A percentile compares a stretch with the other conserved stretches of the same genome.
phyloP scores from a whole-genome alignment of 768 basidiomycete genomes.

The Collybia sp. region DNA sequence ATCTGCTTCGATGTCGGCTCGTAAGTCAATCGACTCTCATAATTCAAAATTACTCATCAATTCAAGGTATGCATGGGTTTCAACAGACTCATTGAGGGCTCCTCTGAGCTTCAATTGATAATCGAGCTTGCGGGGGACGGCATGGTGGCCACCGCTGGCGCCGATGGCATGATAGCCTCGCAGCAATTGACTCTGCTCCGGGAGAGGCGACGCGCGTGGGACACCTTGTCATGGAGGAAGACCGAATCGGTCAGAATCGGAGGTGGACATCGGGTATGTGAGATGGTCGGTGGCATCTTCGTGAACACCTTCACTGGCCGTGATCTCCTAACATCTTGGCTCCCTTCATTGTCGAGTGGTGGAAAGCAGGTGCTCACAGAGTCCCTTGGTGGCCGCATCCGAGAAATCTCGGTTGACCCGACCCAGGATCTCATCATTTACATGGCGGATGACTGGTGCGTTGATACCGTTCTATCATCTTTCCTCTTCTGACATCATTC shows the following conservation, averaged over 20 bases:
- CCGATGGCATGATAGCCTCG: constrained; percentile 5
- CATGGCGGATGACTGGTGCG: constrained; percentile 9
- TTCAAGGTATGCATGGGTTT: no score
- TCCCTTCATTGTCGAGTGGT: constrained; percentile 17
- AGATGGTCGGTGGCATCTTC: constrained; percentile 57
- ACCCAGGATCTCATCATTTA: no score
- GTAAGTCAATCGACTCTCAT: neutral
- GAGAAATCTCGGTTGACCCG: constrained; percentile 65
- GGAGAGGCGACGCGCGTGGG: constrained; percentile 18
- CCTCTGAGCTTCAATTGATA: constrained; percentile 31
- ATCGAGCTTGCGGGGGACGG: constrained; percentile 34
- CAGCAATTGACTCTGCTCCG: constrained; percentile 16
- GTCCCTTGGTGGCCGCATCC: constrained; percentile 34
- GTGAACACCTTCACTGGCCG: constrained; percentile 29
- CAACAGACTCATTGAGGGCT: no score
- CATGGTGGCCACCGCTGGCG: constrained; percentile 16
- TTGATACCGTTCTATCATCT: neutral
- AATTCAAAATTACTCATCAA: neutral
- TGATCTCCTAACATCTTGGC: constrained; percentile 14
- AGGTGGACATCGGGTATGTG: constrained; percentile 21
- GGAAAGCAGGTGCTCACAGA: constrained; percentile 15
- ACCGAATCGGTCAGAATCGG: constrained; percentile 4
- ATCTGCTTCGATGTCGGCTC: neutral
- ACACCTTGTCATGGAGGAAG: constrained; percentile 15
- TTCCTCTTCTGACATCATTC: neutral